Base-by-base conservation (phyloP, 441 rosid species). In the Raphanus hybrid region DNA sequence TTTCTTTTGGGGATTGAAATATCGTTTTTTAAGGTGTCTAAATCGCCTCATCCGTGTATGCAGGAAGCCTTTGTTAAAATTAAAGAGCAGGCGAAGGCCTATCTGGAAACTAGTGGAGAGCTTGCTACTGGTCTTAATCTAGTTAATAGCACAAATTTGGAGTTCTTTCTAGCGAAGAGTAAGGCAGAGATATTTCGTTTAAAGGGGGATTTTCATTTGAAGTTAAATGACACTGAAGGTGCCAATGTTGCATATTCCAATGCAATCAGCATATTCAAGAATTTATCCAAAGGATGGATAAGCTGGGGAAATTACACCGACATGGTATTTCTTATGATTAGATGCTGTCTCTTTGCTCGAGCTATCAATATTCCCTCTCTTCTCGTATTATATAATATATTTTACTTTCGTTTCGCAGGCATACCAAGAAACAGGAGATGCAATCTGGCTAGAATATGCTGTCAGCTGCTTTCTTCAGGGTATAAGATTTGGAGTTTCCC, bases 51-150 rank as follows among this genome's bases (percentile, higher is more conserved):
- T 80, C 62, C 75, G 37, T 84, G 35, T 68, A 76, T 82, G 78
- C 88, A 96, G 99, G 99, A 96, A 84, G 96, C 98, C 75, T 92
- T 96, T 85, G 96, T 92, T 75, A 96, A 92, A 84, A 94, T 96
- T 82, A 89, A 86, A 81, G 99, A 96, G 85, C 99, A 96, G 86
- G 98, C 98, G 67, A 93, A 93, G 80, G 91, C 99, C 77, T 87
- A 87, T 85, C 84, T 93, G 73, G 95, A 91, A 78, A 90, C 84
- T 88, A 96, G 85, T 81, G 93, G 97, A 70, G 98, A 96, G 84
- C 93, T 92, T 79, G 84, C 80, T n/a, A 90, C 84, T 57, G 99
- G 99, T 66, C 88, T 92, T 72, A 90, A 82, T 87, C 87, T 94
- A 88, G 87, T 94, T 76, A 94, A 82, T 84, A 90, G 89, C 84